Evolutionary conservation across 1,284 basidiomycete genomes (phyloP).

Genomic region (Ganoderma sinense): DNA sequence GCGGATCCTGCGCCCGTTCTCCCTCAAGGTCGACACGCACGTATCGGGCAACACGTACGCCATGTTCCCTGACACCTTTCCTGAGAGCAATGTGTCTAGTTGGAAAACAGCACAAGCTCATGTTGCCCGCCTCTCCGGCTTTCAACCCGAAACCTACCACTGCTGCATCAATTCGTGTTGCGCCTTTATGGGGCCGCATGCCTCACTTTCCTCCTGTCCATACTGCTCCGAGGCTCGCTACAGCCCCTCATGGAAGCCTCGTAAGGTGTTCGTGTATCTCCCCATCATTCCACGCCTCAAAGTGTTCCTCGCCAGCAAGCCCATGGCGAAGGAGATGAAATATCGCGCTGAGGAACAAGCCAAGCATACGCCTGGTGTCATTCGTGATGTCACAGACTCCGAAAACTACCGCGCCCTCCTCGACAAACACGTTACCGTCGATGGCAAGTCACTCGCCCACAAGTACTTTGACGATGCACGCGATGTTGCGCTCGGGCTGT

Average conservation of each 20-base stretch:
- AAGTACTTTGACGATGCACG: conserved; percentile 32
- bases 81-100: conserved; percentile 14
- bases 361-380: conserved; percentile 13
- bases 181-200: conserved; percentile 41
- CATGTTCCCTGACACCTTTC: conserved; percentile 28
- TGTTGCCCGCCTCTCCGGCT: conserved; percentile 34
- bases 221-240: conserved; percentile 40
- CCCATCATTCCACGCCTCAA: conserved; percentile 29
- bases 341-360: conserved; percentile 12
- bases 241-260: conserved; percentile 24
- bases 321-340: too few species aligned
- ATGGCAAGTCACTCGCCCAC: conserved; percentile 12
- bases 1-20: conserved; percentile 24
- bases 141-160: conserved; percentile 41
- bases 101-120: conserved; percentile 21
- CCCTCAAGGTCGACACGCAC: conserved; percentile 31
- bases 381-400: conserved; percentile 15
- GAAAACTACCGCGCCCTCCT: not conserved
- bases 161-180: conserved; percentile 48
- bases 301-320: conserved; percentile 15
- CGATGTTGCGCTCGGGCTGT: conserved; percentile 41
- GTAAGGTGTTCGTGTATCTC: conserved; percentile 27
- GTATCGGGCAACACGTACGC: conserved; percentile 30
- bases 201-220: conserved; percentile 37
- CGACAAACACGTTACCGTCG: not conserved